A percentile compares a stretch with the other conserved stretches of the same genome.
These are phyloP conservation scores for Ustanciosporium gigantosporum DNA, from an alignment of 1,284 basidiomycete species.

Conservation along the genomic window DNA sequence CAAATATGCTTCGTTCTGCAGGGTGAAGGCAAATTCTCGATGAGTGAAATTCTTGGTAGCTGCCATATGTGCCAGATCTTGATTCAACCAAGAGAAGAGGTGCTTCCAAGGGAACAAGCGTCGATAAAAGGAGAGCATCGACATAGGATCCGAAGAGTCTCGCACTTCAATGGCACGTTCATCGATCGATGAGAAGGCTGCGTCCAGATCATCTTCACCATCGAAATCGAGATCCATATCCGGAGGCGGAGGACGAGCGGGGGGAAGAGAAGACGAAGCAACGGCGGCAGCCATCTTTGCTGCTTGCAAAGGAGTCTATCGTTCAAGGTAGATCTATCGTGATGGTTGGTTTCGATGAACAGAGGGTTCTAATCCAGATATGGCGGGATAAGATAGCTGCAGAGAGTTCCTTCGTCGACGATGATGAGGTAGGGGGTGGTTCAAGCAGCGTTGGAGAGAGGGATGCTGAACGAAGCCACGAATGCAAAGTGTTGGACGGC, in stretches of 20 bases:
- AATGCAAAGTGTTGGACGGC: no score
- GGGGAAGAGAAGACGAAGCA: conserved; percentile 24
- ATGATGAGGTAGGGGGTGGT: no score
- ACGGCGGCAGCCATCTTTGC: conserved; percentile 36
- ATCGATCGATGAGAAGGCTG: conserved; percentile 43
- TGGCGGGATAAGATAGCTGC: no score
- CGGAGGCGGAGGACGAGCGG: conserved; percentile 46
- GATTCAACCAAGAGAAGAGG: conserved; percentile 92
- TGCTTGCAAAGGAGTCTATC: no score
- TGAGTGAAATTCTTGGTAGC: conserved; percentile 65
- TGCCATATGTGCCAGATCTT: conserved; percentile 72
- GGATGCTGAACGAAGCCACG: no score
- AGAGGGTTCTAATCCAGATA: conserved; percentile 1
- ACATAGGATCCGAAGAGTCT: conserved; percentile 66
- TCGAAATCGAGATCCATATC: conserved; percentile 45
- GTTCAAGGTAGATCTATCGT: background rate
- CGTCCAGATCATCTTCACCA: conserved; percentile 35
- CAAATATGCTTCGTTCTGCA: conserved; percentile 87
- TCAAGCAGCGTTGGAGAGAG: no score
- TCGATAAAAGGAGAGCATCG: conserved; percentile 87
- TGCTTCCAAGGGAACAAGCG: conserved; percentile 92
- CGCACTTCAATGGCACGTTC: conserved; percentile 55
- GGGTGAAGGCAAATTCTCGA: conserved; percentile 95
- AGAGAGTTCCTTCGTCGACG: no score
- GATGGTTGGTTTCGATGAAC: background rate